A percentile compares a stretch with the other conserved stretches of the same genome.
phyloP scores from a whole-genome alignment of 2,329 filamentous ascomycete genomes.

The Talaromyces pinophilus region DNA sequence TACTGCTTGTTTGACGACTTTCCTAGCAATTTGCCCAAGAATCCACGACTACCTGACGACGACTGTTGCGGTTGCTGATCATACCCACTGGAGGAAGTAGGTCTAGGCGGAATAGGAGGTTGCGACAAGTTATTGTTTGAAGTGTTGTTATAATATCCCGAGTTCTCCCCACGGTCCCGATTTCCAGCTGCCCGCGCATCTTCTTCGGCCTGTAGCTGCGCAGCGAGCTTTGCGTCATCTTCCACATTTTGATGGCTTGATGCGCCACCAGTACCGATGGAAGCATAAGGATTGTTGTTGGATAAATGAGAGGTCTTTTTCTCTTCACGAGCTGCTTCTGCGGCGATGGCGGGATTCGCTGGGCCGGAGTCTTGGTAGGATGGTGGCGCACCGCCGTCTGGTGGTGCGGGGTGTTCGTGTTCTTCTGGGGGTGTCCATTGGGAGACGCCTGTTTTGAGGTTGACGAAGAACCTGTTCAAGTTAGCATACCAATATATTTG shows the following conservation, averaged over 20 bases:
- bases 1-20: constrained; percentile 15
- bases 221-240: constrained; percentile 73
- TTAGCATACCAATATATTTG: background rate
- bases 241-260: constrained; percentile 43
- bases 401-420: constrained; percentile 52
- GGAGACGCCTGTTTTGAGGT: constrained; percentile 81
- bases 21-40: constrained; percentile 26
- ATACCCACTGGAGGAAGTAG: constrained; percentile 6
- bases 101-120: constrained; percentile 21
- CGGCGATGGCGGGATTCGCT: constrained; percentile 43
- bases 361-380: constrained; percentile 62
- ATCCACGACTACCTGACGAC: constrained; percentile 11
- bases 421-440: constrained; percentile 84
- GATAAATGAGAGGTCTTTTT: constrained; percentile 50
- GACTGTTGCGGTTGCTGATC: constrained; percentile 14
- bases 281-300: constrained; percentile 72
- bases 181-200: constrained; percentile 59
- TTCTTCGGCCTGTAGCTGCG: constrained; percentile 81
- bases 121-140: constrained; percentile 19
- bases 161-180: constrained; percentile 41
- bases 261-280: constrained; percentile 20
- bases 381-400: constrained; percentile 45
- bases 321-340: constrained; percentile 37
- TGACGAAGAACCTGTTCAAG: constrained; percentile 76
- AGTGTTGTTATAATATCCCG: constrained; percentile 50